Percentiles rank a stretch among this genome's conserved stretches.
These are phyloP conservation scores for Penicillium chermesinum DNA, from an alignment of 495 filamentous ascomycete species.

Conservation along the genomic window DNA sequence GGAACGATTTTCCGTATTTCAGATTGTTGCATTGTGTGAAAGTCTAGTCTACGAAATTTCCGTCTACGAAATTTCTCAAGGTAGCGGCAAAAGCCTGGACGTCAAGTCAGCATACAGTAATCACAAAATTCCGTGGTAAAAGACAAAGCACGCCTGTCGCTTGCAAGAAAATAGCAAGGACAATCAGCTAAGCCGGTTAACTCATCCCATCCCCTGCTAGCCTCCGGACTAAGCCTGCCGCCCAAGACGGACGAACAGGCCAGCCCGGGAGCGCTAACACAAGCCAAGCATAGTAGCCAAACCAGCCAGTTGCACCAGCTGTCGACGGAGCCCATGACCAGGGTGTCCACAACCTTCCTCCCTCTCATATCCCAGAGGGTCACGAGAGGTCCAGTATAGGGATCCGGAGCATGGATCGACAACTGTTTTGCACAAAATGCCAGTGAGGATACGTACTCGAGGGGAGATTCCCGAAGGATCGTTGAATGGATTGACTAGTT, in stretches of 20 bases:
- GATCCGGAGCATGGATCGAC: conserved; percentile 53
- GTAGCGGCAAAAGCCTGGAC: no score
- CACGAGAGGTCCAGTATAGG: conserved; percentile 60
- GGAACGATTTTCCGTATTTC: no score
- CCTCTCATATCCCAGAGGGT: conserved; percentile 27
- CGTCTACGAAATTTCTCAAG: no score
- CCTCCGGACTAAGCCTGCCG: conserved; percentile 35
- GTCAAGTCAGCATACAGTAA: conserved; percentile 10
- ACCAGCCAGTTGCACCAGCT: conserved; percentile 12
- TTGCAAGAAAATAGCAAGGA: conserved; percentile 10
- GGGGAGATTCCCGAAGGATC: conserved; percentile 65
- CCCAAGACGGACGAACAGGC: conserved; percentile 53
- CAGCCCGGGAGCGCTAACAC: conserved; percentile 29
- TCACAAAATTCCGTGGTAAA: neutral
- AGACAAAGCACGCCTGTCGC: neutral
- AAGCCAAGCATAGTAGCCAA: conserved; percentile 43
- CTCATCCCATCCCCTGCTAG: conserved; percentile 55
- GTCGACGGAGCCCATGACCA: conserved; percentile 28
- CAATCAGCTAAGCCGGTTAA: conserved; percentile 63
- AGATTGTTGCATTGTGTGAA: no score
- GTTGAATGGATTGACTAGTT: conserved; percentile 99
- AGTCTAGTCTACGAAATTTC: no score
- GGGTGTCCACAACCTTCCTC: conserved; percentile 92
- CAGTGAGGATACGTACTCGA: conserved; percentile 25
- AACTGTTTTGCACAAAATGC: conserved; percentile 17